A percentile compares a stretch with the other conserved stretches of the same genome.
These are phyloP conservation scores for Arthrobotrys musiformis DNA, from an alignment of 2,329 filamentous ascomycete species.

Conservation along the genomic window DNA sequence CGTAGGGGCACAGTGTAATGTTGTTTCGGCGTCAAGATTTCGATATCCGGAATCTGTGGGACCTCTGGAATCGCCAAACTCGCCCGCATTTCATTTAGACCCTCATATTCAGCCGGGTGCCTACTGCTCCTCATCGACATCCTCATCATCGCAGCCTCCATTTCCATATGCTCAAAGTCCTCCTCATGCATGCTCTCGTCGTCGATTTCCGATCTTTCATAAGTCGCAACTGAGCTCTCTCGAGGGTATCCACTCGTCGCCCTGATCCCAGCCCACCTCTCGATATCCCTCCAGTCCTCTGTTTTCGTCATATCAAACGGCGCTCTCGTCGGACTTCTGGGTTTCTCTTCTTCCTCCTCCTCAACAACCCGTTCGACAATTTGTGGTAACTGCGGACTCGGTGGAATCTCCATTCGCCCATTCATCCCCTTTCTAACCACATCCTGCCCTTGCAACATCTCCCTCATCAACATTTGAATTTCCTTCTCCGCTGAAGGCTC, in stretches of 20 bases:
- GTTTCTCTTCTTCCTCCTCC: slow-evolving; percentile 7
- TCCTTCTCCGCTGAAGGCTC: slow-evolving; percentile 45
- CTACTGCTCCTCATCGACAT: slow-evolving; percentile 53
- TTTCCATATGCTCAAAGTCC: slow-evolving; percentile 47
- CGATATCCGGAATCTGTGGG: slow-evolving; percentile 28
- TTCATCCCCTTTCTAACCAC: slow-evolving; percentile 30
- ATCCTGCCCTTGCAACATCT: slow-evolving; percentile 50
- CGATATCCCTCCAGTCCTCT: slow-evolving; percentile 51
- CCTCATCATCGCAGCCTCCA: slow-evolving; percentile 42
- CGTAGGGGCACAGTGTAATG: slow-evolving; percentile 35
- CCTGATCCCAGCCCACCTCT: slow-evolving; percentile 47
- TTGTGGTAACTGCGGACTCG: slow-evolving; percentile 45
- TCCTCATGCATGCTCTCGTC: slow-evolving; percentile 54
- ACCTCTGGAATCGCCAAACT: slow-evolving; percentile 31
- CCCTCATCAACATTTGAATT: slow-evolving; percentile 47
- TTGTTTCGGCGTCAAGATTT: slow-evolving; percentile 48
- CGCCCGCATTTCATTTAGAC: slow-evolving; percentile 44
- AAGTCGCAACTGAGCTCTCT: slow-evolving; percentile 45
- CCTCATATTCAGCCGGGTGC: slow-evolving; percentile 52
- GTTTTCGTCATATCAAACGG: slow-evolving; percentile 53
- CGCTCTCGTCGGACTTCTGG: background rate
- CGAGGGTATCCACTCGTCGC: slow-evolving; percentile 35
- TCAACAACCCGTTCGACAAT: slow-evolving; percentile 17
- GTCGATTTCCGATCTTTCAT: slow-evolving; percentile 51
- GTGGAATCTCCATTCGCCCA: slow-evolving; percentile 17